phyloP scores from a whole-genome alignment of 257 asterid genomes.

The Solanum habrochaites region DNA sequence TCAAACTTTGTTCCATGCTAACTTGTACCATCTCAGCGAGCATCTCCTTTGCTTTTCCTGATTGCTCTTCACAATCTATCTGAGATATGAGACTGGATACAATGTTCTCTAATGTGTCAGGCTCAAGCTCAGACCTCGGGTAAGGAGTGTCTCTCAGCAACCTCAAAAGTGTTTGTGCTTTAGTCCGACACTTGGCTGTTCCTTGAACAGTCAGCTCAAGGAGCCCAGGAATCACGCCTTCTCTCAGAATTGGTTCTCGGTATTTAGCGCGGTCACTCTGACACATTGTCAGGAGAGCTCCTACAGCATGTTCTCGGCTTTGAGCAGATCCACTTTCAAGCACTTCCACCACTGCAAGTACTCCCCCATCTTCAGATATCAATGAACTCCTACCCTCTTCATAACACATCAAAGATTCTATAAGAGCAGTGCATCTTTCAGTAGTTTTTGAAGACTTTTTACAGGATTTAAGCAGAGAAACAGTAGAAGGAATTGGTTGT shows the following conservation, averaged over 20 bases:
- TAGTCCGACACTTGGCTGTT: conserved; percentile 51
- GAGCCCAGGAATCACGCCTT: conserved; percentile 94
- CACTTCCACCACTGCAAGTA: conserved; percentile 81
- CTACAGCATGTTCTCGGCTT: conserved; percentile 86
- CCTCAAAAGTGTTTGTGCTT: conserved; percentile 60
- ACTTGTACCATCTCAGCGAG: conserved; percentile 96
- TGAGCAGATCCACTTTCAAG: conserved; percentile 70
- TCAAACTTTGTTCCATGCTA: conserved; percentile 93
- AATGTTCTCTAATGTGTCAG: conserved; percentile 71
- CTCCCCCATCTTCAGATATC: conserved; percentile 77
- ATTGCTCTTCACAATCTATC: conserved; percentile 69
- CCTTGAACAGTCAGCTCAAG: conserved; percentile 96
- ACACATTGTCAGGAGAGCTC: conserved; percentile 73
- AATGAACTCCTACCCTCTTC: conserved; percentile 70
- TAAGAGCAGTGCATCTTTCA: conserved; percentile 64
- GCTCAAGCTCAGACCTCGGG: conserved; percentile 61
- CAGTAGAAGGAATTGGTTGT: conserved; percentile 56
- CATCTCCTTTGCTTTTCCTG: conserved; percentile 80
- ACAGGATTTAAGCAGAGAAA: conserved; percentile 52
- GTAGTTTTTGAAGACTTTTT: conserved; percentile 60
- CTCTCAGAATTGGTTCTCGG: conserved; percentile 74
- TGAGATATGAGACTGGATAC: conserved; percentile 63
- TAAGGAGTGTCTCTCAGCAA: conserved; percentile 72
- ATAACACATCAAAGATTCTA: conserved; percentile 52
- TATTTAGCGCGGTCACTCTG: conserved; percentile 61